Base-by-base conservation (phyloP, 2,329 filamentous ascomycete species). In the Colletotrichum australisinense region DNA sequence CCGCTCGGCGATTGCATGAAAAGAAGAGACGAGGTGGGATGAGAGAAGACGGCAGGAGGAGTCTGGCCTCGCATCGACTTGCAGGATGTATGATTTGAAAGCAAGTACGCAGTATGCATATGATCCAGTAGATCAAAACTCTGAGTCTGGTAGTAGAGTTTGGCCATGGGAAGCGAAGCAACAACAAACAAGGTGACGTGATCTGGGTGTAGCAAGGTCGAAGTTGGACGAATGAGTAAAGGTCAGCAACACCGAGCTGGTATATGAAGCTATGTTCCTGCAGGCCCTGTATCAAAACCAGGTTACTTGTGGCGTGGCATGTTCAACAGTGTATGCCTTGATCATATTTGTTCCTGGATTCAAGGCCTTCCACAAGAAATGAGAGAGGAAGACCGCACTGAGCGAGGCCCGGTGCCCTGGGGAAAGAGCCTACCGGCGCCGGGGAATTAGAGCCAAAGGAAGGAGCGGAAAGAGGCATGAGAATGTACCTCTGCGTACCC, bases 11-110 rank as follows among this genome's bases (percentile, higher is more conserved):
- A 66, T 57, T 70, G 53, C 56, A 70, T 71, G 67, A 53, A 62
- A 55, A 70, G 60, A 71, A 71, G 71, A 42, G 71, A 70, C n/a
- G 71, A 58, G 70, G 38, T 66, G 67, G 67, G 67, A 70, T 73
- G 26, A 46, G 24, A 30, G n/a, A 30, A 35, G 53, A 59, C 19
- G 59, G 58, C 24, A 63, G 49, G 63, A 55, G 46, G 42, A 16
- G 49, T 35, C 46, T 46, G 28, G 42, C 42, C 19, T 49, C 19
- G 42, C 42, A 49, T 49, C 42, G 9, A n/a, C 42, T 49, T 63
- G 28, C 24, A 35, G 26, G 38, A 5, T 53, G 14, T 28, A 19
- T 42, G 22, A 57, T n/a, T 55, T 14, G 46, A 16, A 35, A n/a
- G 19, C 32, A 35, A 35, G 32, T 35, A 35, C 32, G 11, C 7